Evolutionary conservation across 2,329 filamentous ascomycete species (phyloP).

Genomic region (Xylariomycetidae sp.): DNA sequence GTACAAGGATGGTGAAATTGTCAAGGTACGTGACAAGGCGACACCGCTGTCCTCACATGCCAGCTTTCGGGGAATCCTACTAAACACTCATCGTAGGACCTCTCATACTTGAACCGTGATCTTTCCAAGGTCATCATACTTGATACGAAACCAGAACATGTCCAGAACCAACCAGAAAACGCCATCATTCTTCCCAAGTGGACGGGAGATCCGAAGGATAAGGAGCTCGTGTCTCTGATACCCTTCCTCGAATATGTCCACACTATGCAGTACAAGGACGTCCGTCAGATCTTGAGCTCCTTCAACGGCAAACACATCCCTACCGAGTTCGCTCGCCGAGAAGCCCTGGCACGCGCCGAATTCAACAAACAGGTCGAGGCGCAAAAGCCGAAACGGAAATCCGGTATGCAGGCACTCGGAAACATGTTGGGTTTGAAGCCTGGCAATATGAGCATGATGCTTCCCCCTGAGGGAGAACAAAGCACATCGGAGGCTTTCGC

Average conservation of each 20-base stretch:
- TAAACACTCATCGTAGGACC: constrained; percentile 54
- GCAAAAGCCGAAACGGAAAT: constrained; percentile 53
- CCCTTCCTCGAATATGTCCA: constrained; percentile 97
- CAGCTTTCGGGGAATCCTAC: neutral
- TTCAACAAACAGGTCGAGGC: constrained; percentile 73
- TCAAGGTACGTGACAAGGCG: constrained; percentile 64
- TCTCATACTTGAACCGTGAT: constrained; percentile 96
- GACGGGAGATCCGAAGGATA: constrained; percentile 77
- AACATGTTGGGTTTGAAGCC: constrained; percentile 73
- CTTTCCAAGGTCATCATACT: constrained; percentile 92
- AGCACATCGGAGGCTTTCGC: constrained; percentile 70
- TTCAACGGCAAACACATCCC: constrained; percentile 89
- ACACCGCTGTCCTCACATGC: no score
- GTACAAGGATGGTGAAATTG: constrained; percentile 90
- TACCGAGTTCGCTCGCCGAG: constrained; percentile 79
- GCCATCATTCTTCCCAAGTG: constrained; percentile 88
- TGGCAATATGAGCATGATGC: constrained; percentile 55
- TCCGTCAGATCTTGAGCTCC: constrained; percentile 77
- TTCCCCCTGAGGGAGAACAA: constrained; percentile 58
- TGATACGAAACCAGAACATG: constrained; percentile 77
- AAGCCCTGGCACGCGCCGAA: constrained; percentile 76
- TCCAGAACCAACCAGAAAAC: constrained; percentile 90
- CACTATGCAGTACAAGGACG: constrained; percentile 85
- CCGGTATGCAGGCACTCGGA: constrained; percentile 63
- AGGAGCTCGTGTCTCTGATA: constrained; percentile 79